These are phyloP conservation scores for Trametes cingulata DNA, from an alignment of 768 basidiomycete genomes.

Conservation along the genomic window DNA sequence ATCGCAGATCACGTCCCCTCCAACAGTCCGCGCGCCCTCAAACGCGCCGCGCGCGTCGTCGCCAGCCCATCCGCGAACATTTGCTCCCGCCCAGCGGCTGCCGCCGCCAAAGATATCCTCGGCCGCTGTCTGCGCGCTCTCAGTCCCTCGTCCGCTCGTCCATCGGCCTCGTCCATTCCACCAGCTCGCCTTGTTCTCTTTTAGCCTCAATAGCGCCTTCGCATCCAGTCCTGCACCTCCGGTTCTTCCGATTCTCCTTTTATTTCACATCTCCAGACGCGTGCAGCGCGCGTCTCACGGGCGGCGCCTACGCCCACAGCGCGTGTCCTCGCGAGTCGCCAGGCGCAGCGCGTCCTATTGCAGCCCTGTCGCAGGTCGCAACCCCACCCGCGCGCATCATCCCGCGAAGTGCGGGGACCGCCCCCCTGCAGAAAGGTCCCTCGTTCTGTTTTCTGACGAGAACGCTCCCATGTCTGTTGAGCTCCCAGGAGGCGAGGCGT, in stretches of 20 bases:
- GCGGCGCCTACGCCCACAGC: background rate
- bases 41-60: background rate
- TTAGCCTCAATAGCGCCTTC: background rate
- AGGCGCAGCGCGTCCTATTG: background rate
- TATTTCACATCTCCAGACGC: background rate
- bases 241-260: background rate
- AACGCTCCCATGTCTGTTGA: background rate
- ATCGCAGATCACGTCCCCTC: background rate
- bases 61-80: conserved; percentile 10
- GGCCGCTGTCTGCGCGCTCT: background rate
- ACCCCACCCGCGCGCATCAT: conserved; percentile 10
- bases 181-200: conserved; percentile 2
- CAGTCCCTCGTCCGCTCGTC: background rate
- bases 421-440: background rate
- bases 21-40: background rate
- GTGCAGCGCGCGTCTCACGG: background rate
- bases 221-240: background rate
- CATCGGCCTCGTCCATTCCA: background rate
- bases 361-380: no score
- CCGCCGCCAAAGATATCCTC: background rate
- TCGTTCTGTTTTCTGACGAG: background rate
- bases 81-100: background rate
- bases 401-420: conserved; percentile 18
- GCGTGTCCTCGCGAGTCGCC: background rate
- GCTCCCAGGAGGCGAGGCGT: no score